Base-by-base conservation (phyloP, 768 basidiomycete genomes). In the Amanita jacksonii region DNA sequence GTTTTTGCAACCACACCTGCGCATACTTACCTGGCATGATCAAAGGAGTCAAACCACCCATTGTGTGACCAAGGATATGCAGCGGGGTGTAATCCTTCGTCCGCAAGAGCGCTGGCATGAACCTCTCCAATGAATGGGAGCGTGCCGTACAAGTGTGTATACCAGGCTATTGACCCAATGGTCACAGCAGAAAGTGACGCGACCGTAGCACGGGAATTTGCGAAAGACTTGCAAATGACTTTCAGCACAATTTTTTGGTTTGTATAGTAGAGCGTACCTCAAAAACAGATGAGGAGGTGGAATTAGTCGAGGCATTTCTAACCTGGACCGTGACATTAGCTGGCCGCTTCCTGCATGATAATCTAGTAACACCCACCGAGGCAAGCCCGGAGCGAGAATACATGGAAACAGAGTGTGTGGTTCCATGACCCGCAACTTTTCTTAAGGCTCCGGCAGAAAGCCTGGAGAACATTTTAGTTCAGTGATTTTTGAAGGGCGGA, bases 111-210 rank as follows among this genome's bases (percentile, higher is more conserved):
- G 66, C 86, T 91, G 37, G 96, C 96, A 59, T 89, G 88, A 5
- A 84, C 94, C 65, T 96, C 83, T 47, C 85, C 80, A 52, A 98
- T 57, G 68, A 98, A 90, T 24, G 92, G 89, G 45, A 92, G 70
- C 23, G 76, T 69, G 51, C 93, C 96, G 63, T 92, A 98, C 46
- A 92, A 76, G 62, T 92, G 85, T 55, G 88, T 83, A 72, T 99
- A 99, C 90, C 90, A 96, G 44, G 89, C 90, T 62, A 96, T 77
- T 37, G 94, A 84, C 49, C 96, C 96, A 49, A 68, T 85, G 37
- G 92, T 77, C 60, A 87, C 63, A 46, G 82, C 67, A 38, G 87
- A 79, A 49, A 80, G 79, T 37, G 91, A 80, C 45, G 78, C 76
- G 49, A 89, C 74, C 19, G 85, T 75, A 46, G 79, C 70, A 59